These are phyloP conservation scores for Talaromyces albobiverticillius DNA, from an alignment of 2,329 filamentous ascomycete species.

Conservation along the genomic window DNA sequence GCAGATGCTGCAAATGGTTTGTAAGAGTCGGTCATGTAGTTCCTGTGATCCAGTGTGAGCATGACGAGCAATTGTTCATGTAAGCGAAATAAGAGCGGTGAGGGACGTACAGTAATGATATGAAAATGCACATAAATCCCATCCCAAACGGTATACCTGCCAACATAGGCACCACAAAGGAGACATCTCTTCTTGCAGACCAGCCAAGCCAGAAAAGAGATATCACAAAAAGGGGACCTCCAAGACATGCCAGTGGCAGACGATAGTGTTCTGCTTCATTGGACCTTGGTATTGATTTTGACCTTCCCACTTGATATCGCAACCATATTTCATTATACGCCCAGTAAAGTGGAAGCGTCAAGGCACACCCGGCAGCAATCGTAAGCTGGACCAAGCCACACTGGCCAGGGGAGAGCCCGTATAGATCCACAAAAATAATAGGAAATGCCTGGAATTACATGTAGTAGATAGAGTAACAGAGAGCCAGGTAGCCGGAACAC, in stretches of 20 bases:
- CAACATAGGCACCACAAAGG: conserved; percentile 57
- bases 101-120: conserved; percentile 45
- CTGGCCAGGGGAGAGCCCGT: conserved; percentile 22
- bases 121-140: conserved; percentile 63
- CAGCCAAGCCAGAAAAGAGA: conserved; percentile 57
- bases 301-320: conserved; percentile 46
- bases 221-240: conserved; percentile 50
- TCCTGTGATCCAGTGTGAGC: conserved; percentile 37
- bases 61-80: not conserved
- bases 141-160: conserved; percentile 61
- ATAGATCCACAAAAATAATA: conserved; percentile 56
- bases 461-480: not conserved
- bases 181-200: conserved; percentile 48
- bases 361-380: conserved; percentile 57
- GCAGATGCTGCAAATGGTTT: conserved; percentile 61
- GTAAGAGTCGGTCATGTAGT: conserved; percentile 68
- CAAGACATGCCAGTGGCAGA: conserved; percentile 61
- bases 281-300: conserved; percentile 50
- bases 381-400: conserved; percentile 24
- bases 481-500: not conserved
- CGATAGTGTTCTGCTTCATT: conserved; percentile 58
- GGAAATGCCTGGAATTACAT: conserved; percentile 45
- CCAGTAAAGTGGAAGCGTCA: conserved; percentile 61
- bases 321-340: conserved; percentile 52
- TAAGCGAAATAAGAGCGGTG: not conserved